phyloP scores from a whole-genome alignment of 768 basidiomycete species.

The Suillus lakei region DNA sequence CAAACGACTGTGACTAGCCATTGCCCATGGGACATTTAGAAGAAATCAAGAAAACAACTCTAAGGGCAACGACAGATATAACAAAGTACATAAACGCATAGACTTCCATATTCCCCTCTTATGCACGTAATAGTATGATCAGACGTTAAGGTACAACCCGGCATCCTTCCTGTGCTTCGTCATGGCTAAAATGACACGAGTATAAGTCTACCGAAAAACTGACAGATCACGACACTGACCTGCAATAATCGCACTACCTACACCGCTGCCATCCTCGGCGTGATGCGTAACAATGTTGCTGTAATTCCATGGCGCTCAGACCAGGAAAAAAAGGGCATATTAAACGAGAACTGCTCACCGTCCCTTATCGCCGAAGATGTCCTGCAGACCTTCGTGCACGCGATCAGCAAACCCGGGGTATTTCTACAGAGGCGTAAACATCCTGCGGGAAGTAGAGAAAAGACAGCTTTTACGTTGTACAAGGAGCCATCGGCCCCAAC shows the following conservation, averaged over 20 bases:
- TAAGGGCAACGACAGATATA: not conserved
- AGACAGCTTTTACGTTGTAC: constrained; percentile 73
- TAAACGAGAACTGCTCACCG: constrained; percentile 51
- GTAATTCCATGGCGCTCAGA: constrained; percentile 74
- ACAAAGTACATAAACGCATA: not conserved
- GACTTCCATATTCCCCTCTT: not conserved
- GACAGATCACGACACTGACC: constrained; percentile 43
- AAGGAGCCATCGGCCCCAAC: constrained; percentile 95
- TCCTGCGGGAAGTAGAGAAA: constrained; percentile 1
- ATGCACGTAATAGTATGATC: constrained; percentile 16
- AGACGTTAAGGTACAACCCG: constrained; percentile 59
- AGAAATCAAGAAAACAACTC: not conserved
- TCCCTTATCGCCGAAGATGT: constrained; percentile 97
- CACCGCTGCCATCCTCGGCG: constrained; percentile 71
- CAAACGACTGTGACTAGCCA: not conserved
- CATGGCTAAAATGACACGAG: constrained; percentile 64
- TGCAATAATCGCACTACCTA: constrained; percentile 96
- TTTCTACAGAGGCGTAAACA: constrained; percentile 62
- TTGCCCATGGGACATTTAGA: not conserved
- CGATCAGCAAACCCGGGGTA: constrained; percentile 95
- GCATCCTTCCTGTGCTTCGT: constrained; percentile 80
- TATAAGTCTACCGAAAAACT: constrained; percentile 7
- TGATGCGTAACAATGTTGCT: constrained; percentile 40
- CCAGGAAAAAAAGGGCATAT: constrained; percentile 39
- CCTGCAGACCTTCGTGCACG: constrained; percentile 89